These are phyloP conservation scores for Panellus pusillus DNA, from an alignment of 768 basidiomycete genomes.

Conservation along the genomic window DNA sequence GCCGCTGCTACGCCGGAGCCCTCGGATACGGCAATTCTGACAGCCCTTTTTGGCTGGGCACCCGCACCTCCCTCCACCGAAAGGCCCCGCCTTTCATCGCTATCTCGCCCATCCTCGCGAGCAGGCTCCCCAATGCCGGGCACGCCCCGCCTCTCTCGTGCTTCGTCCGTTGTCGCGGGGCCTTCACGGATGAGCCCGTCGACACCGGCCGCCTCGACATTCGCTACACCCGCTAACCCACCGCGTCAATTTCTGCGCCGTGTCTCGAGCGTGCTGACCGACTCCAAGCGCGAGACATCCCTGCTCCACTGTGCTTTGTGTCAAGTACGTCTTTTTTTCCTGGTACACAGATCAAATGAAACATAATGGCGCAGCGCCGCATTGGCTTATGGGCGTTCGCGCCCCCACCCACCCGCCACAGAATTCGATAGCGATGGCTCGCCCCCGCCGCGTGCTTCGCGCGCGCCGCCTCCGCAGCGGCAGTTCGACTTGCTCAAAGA, in stretches of 20 bases:
- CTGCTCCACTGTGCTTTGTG: conserved; percentile 69
- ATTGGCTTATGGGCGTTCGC: conserved; percentile 78
- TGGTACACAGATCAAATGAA: background rate
- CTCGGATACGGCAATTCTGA: conserved; percentile 44
- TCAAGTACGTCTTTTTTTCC: conserved; percentile 26
- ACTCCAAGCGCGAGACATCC: conserved; percentile 43
- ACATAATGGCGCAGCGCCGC: conserved; percentile 44
- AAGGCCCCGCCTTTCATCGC: conserved; percentile 27
- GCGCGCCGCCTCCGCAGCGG: conserved; percentile 35
- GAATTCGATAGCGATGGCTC: background rate
- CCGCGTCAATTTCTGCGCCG: conserved; percentile 23
- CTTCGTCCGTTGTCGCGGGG: conserved; percentile 30
- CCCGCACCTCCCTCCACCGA: conserved; percentile 39
- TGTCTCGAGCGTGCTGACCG: conserved; percentile 6
- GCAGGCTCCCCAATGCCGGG: conserved; percentile 32
- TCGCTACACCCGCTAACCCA: conserved; percentile 16
- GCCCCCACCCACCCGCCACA: conserved; percentile 22
- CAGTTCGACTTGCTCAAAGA: conserved; percentile 77
- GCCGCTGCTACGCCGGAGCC: conserved; percentile 21
- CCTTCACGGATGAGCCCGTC: too few relatives aligned
- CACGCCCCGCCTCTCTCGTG: conserved; percentile 33
- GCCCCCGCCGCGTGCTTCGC: conserved; percentile 26
- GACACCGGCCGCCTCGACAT: conserved; percentile 18
- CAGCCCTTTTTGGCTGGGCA: conserved; percentile 53
- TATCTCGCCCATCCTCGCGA: conserved; percentile 27